phyloP scores from a whole-genome alignment of 164 flowering plant genomes.

The Stephania cephalantha region DNA sequence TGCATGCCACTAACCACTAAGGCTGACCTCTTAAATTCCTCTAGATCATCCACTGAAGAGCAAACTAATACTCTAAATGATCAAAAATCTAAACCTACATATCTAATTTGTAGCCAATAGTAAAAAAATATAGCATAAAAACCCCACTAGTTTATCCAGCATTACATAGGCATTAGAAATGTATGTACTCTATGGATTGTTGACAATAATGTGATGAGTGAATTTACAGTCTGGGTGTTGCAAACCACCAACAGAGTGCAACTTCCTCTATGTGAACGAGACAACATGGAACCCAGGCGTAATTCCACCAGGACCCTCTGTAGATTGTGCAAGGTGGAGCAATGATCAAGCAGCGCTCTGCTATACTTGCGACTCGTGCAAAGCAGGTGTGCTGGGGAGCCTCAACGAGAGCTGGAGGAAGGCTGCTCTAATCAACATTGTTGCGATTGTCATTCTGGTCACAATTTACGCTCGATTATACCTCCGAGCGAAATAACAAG shows the following conservation, averaged over 20 bases:
- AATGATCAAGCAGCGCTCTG: conserved; percentile 68
- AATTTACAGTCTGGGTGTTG: conserved; percentile 79
- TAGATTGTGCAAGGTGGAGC: conserved; percentile 66
- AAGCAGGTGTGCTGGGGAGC: conserved; percentile 80
- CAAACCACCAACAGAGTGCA: conserved; percentile 88
- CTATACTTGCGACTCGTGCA: conserved; percentile 76
- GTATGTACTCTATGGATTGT: no score
- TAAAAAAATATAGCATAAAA: no score
- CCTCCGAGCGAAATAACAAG: conserved; percentile 65
- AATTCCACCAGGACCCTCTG: conserved; percentile 21
- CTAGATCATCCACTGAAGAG: no score
- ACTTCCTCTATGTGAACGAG: conserved; percentile 54
- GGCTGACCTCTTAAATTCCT: no score
- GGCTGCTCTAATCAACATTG: conserved; percentile 77
- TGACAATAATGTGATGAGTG: background rate
- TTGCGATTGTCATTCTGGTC: conserved; percentile 56
- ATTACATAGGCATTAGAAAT: no score
- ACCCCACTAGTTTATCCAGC: no score
- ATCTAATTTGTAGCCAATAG: no score
- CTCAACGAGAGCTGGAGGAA: conserved; percentile 90
- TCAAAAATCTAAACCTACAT: no score
- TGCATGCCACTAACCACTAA: no score
- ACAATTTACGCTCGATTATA: conserved; percentile 59
- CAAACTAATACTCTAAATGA: no score
- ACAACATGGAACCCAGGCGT: conserved; percentile 51